phyloP scores from a whole-genome alignment of 2,329 filamentous ascomycete species.

The Huntiella decipiens region DNA sequence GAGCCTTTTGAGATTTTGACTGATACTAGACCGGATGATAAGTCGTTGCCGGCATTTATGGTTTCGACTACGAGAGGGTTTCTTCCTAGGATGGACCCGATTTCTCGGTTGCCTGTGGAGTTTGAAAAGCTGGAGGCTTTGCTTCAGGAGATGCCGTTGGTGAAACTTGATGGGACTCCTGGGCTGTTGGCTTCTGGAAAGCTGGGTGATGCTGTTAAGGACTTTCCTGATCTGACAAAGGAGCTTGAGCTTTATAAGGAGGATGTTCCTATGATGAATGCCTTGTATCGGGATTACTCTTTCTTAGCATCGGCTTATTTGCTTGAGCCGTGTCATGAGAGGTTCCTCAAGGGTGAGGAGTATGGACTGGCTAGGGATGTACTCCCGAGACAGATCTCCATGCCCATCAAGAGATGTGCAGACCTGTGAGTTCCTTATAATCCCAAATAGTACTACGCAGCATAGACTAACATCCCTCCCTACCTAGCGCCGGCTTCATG shows the following conservation, averaged over 20 bases:
- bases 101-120: constrained; percentile 46
- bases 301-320: constrained; percentile 81
- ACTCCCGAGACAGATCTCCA: constrained; percentile 55
- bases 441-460: background rate
- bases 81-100: constrained; percentile 46
- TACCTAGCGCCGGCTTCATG: constrained; percentile 47
- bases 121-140: constrained; percentile 57
- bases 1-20: constrained; percentile 39
- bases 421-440: constrained; percentile 47
- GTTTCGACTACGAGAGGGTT: constrained; percentile 59
- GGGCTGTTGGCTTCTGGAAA: constrained; percentile 58
- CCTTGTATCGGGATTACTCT: constrained; percentile 77
- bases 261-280: constrained; percentile 65
- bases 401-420: constrained; percentile 67
- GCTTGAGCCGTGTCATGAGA: constrained; percentile 76
- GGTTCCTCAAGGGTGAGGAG: constrained; percentile 46
- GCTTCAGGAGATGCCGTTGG: constrained; percentile 60
- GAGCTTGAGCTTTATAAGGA: constrained; percentile 53
- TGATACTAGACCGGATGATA: constrained; percentile 43
- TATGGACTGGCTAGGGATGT: constrained; percentile 63
- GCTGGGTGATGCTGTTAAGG: constrained; percentile 56
- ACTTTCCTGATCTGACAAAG: constrained; percentile 58
- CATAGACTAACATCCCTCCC: constrained; percentile 7
- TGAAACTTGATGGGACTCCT: constrained; percentile 50
- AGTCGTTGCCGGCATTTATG: constrained; percentile 54